phyloP scores from a whole-genome alignment of 2,329 filamentous ascomycete genomes.

The Curvularia spicifera region DNA sequence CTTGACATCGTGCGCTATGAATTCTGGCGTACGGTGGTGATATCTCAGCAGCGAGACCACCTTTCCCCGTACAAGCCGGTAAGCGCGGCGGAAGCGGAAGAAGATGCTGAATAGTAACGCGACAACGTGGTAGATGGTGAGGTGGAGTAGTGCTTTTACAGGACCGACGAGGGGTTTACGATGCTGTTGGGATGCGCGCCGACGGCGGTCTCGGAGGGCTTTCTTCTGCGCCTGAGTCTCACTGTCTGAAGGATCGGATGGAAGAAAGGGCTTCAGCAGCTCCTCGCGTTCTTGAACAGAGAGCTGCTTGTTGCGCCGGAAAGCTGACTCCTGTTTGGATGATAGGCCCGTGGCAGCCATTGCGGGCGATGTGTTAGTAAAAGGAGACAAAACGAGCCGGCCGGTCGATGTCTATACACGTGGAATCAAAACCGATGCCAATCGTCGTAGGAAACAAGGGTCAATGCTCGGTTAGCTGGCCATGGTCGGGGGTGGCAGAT shows the following conservation, averaged over 20 bases:
- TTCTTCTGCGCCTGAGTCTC: conserved; percentile 20
- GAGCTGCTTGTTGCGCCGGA: conserved; percentile 49
- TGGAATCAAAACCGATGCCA: neutral
- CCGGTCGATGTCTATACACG: neutral
- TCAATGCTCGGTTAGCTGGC: conserved; percentile 16
- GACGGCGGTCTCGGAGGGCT: conserved; percentile 23
- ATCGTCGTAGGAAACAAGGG: conserved; percentile 4
- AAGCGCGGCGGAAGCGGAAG: conserved; percentile 79
- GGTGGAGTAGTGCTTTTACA: conserved; percentile 67
- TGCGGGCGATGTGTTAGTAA: conserved; percentile 21
- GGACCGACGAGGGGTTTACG: conserved; percentile 59
- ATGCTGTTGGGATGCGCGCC: conserved; percentile 17
- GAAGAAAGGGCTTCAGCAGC: conserved; percentile 61
- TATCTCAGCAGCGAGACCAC: conserved; percentile 85
- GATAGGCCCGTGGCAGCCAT: conserved; percentile 46
- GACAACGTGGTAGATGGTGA: conserved; percentile 71
- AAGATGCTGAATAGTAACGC: conserved; percentile 88
- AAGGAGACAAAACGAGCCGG: conserved; percentile 10
- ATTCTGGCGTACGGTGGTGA: conserved; percentile 92
- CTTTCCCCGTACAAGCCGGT: conserved; percentile 78
- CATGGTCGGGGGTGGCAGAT: conserved; percentile 22
- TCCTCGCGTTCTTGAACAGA: conserved; percentile 57
- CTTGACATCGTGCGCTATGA: conserved; percentile 87
- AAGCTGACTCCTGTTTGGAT: conserved; percentile 40
- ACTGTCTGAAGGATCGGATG: conserved; percentile 48